These are phyloP conservation scores for Podosphaera xanthii DNA, from an alignment of 2,329 filamentous ascomycete genomes.

Conservation along the genomic window DNA sequence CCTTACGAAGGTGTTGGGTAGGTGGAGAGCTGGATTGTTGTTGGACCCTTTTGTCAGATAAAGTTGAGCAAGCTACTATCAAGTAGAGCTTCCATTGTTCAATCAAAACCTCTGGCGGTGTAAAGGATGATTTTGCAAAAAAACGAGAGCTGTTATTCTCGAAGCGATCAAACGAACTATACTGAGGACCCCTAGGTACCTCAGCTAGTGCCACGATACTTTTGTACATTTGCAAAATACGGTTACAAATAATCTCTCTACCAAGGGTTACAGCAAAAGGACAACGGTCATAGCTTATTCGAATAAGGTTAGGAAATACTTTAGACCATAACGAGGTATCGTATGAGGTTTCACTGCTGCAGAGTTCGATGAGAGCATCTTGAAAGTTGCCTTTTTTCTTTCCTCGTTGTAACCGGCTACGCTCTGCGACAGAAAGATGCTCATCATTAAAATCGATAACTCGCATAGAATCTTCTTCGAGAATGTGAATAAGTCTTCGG, in stretches of 20 bases:
- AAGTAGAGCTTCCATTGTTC: constrained; percentile 98
- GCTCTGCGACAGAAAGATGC: constrained; percentile 71
- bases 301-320: constrained; percentile 84
- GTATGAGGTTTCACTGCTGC: constrained; percentile 84
- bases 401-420: constrained; percentile 75
- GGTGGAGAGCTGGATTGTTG: constrained; percentile 32
- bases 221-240: constrained; percentile 81
- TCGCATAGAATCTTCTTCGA: constrained; percentile 70
- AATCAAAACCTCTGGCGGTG: constrained; percentile 66
- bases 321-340: constrained; percentile 95
- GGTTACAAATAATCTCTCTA: constrained; percentile 76
- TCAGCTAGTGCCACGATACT: constrained; percentile 62
- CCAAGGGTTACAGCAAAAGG: constrained; percentile 79
- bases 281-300: constrained; percentile 74
- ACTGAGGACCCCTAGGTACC: constrained; percentile 38
- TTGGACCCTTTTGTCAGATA: constrained; percentile 56
- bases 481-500: constrained; percentile 62
- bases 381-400: constrained; percentile 66
- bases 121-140: constrained; percentile 33
- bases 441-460: constrained; percentile 89
- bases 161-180: constrained; percentile 25
- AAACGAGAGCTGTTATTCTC: constrained; percentile 28
- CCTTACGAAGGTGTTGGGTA: constrained; percentile 59
- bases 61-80: constrained; percentile 87
- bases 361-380: constrained; percentile 76